Evolutionary conservation across 2,329 filamentous ascomycete genomes (phyloP).

Genomic region (Aspergillus eucalypticola): DNA sequence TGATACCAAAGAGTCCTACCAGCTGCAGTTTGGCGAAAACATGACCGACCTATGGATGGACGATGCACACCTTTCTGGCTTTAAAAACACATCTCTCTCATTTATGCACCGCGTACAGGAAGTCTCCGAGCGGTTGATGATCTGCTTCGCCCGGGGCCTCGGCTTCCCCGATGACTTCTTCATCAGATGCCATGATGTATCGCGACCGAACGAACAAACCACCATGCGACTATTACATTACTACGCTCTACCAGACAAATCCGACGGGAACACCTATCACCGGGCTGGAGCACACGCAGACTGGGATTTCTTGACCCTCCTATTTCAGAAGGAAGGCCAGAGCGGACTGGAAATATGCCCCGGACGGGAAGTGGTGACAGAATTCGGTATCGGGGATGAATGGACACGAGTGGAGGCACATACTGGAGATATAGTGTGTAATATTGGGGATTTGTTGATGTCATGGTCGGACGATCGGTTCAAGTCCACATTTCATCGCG

Average conservation of each 20-base stretch:
- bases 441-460: conserved; percentile 68
- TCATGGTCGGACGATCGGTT: conserved; percentile 67
- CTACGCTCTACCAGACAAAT: conserved; percentile 46
- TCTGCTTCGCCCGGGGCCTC: conserved; percentile 55
- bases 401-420: conserved; percentile 65
- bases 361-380: conserved; percentile 60
- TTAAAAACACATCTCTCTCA: conserved; percentile 44
- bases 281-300: conserved; percentile 65
- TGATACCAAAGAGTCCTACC: conserved; percentile 64
- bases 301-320: conserved; percentile 63
- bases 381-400: conserved; percentile 59
- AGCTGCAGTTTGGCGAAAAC: conserved; percentile 61
- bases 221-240: conserved; percentile 61
- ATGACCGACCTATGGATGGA: conserved; percentile 57
- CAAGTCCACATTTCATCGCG: conserved; percentile 66
- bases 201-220: conserved; percentile 54
- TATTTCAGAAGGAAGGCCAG: conserved; percentile 64
- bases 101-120: conserved; percentile 59
- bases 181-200: conserved; percentile 54
- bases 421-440: conserved; percentile 61
- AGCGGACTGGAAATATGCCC: conserved; percentile 66
- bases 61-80: conserved; percentile 52
- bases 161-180: conserved; percentile 60
- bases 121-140: conserved; percentile 50
- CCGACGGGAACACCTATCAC: conserved; percentile 49